Evolutionary conservation across 1,284 basidiomycete genomes (phyloP).

Genomic region (Golubevia sp.): DNA sequence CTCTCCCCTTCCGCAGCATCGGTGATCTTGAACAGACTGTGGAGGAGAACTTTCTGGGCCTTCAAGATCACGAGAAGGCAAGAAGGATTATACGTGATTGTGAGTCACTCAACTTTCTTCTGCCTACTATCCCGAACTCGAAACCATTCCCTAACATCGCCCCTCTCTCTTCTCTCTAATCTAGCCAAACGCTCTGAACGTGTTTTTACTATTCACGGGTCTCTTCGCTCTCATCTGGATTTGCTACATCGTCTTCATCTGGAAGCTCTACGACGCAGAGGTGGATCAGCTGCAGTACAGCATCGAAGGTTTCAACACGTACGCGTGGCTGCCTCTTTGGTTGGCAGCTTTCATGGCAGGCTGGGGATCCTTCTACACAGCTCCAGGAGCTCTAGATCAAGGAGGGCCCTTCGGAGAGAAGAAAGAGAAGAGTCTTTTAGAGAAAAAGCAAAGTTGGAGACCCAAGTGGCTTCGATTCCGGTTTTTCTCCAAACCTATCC

Average conservation of each 20-base stretch:
- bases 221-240: constrained; percentile 19
- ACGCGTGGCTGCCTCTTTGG: constrained; percentile 28
- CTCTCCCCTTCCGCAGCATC: too few relatives aligned
- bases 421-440: too few relatives aligned
- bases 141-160: neutral
- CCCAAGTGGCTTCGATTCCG: constrained; percentile 13
- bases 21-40: constrained; percentile 12
- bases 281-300: neutral
- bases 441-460: too few relatives aligned
- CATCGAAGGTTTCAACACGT: constrained; percentile 21
- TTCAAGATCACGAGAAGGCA: constrained; percentile 20
- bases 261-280: neutral
- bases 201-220: constrained; percentile 29
- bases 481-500: constrained; percentile 21
- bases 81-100: constrained; percentile 28
- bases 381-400: constrained; percentile 38
- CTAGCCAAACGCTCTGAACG: constrained; percentile 38
- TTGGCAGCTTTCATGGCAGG: constrained; percentile 35
- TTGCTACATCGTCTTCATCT: constrained; percentile 3
- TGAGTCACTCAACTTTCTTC: neutral
- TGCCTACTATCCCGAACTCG: neutral
- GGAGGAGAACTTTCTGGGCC: constrained; percentile 11
- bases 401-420: constrained; percentile 8
- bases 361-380: constrained; percentile 44
- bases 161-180: neutral